These are phyloP conservation scores for Amylocarpus encephaloides DNA, from an alignment of 2,329 filamentous ascomycete genomes.

Conservation along the genomic window DNA sequence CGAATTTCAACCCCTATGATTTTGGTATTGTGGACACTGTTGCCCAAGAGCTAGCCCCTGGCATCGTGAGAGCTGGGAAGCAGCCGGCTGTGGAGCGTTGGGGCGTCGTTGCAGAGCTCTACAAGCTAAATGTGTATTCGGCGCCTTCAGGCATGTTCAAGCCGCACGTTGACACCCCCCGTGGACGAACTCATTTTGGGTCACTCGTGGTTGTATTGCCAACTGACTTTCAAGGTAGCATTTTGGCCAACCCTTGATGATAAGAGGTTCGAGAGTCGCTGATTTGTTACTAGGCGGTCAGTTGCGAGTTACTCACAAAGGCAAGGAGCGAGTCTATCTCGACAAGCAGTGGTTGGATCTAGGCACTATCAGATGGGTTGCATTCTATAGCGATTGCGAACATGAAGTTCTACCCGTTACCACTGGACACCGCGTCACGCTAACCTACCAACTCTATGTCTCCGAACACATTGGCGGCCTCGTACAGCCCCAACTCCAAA, in stretches of 20 bases:
- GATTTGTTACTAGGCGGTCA: not conserved
- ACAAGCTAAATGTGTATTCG: slow-evolving; percentile 34
- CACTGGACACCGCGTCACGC: slow-evolving; percentile 46
- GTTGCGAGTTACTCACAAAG: slow-evolving; percentile 5
- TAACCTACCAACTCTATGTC: slow-evolving; percentile 53
- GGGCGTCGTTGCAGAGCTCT: slow-evolving; percentile 8
- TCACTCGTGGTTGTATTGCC: slow-evolving; percentile 47
- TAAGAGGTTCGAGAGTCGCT: not conserved
- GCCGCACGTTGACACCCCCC: slow-evolving; percentile 47
- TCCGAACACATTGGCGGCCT: no score
- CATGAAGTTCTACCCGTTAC: slow-evolving; percentile 46
- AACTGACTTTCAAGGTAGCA: slow-evolving; percentile 26
- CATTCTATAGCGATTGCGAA: slow-evolving; percentile 48
- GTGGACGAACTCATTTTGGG: slow-evolving; percentile 42
- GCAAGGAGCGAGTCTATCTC: not conserved
- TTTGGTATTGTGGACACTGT: slow-evolving; percentile 4
- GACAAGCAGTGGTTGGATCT: slow-evolving; percentile 3
- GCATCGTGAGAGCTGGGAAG: not conserved
- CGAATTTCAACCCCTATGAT: slow-evolving; percentile 45
- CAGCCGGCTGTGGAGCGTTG: not conserved
- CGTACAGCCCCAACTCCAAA: no score
- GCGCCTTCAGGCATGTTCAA: slow-evolving; percentile 46
- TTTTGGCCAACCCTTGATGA: not conserved
- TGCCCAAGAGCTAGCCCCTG: not conserved
- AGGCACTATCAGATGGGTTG: slow-evolving; percentile 39